These are phyloP conservation scores for Macrotyloma uniflorum DNA, from an alignment of 306 rosid species.

Conservation along the genomic window DNA sequence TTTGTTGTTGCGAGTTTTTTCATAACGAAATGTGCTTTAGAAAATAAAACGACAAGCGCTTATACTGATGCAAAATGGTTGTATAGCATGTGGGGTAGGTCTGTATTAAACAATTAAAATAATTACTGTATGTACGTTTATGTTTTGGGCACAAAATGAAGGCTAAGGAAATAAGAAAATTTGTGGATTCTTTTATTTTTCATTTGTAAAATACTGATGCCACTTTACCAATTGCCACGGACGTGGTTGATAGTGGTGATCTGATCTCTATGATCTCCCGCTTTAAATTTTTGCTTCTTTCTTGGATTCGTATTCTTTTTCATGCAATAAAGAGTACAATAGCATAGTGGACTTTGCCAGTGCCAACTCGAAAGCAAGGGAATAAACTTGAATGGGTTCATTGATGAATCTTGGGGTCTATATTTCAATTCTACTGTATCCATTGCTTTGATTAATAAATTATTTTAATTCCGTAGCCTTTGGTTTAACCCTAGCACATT, in stretches of 20 bases:
- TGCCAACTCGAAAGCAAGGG: conserved; percentile 10
- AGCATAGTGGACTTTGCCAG: conserved; percentile 12
- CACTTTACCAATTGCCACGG: conserved; percentile 26
- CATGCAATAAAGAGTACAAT: conserved; percentile 43
- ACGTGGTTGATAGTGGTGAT: conserved; percentile 24
- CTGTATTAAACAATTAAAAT: conserved; percentile 32
- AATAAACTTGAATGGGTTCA: conserved; percentile 2
- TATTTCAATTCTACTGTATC: neutral
- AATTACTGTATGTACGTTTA: too few species aligned
- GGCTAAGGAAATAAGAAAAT: neutral
- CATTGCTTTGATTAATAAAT: neutral
- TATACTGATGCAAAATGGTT: neutral
- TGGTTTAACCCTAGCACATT: neutral
- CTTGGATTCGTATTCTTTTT: conserved; percentile 57
- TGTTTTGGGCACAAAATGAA: neutral
- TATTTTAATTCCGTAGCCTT: neutral
- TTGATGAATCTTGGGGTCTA: conserved; percentile 16
- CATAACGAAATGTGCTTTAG: neutral
- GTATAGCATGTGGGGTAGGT: conserved; percentile 23
- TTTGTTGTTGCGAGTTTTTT: neutral
- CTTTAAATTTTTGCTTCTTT: conserved; percentile 36
- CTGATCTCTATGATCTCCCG: conserved; percentile 29
- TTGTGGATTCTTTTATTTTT: conserved; percentile 9
- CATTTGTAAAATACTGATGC: conserved; percentile 27
- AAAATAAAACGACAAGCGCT: neutral